These are phyloP conservation scores for Manihot esculenta DNA, from an alignment of 441 rosid genomes.

Conservation along the genomic window DNA sequence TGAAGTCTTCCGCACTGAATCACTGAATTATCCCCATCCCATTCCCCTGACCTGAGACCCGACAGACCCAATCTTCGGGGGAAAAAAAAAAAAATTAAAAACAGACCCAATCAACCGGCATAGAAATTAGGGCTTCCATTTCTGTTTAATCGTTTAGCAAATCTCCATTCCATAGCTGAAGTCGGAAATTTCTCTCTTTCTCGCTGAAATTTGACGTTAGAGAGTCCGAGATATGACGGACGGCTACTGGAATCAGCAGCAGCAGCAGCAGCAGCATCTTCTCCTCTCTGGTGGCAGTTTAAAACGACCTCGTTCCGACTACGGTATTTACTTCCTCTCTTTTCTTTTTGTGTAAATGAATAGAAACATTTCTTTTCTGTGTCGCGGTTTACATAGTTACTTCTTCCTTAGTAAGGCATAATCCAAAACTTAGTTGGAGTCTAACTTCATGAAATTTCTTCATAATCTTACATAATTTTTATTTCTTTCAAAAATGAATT, in stretches of 20 bases:
- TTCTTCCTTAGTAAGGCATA: background rate
- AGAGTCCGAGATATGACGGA: conserved; percentile 42
- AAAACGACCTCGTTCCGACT: conserved; percentile 63
- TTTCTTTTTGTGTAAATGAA: background rate
- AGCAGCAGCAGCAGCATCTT: conserved; percentile 42
- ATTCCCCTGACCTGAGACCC: too few species aligned
- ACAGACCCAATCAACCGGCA: background rate
- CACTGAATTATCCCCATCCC: background rate
- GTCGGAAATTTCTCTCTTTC: too few species aligned
- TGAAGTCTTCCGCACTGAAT: background rate
- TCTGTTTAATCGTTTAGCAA: background rate
- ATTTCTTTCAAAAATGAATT: too few species aligned
- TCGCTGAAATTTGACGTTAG: too few species aligned
- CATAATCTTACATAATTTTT: too few species aligned
- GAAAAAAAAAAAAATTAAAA: too few species aligned
- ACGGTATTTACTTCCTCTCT: conserved; percentile 29
- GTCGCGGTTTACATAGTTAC: background rate
- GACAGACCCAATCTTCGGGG: too few species aligned
- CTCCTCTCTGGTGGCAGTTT: conserved; percentile 44
- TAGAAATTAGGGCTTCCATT: conserved; percentile 2
- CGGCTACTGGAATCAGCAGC: conserved; percentile 70
- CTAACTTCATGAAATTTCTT: too few species aligned
- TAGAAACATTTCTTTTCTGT: too few species aligned
- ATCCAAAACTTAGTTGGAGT: background rate
- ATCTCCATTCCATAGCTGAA: too few species aligned